Percentiles rank a stretch among this genome's conserved stretches.
phyloP scores from a whole-genome alignment of 2,329 filamentous ascomycete species.

The Parafenestella ontariensis region DNA sequence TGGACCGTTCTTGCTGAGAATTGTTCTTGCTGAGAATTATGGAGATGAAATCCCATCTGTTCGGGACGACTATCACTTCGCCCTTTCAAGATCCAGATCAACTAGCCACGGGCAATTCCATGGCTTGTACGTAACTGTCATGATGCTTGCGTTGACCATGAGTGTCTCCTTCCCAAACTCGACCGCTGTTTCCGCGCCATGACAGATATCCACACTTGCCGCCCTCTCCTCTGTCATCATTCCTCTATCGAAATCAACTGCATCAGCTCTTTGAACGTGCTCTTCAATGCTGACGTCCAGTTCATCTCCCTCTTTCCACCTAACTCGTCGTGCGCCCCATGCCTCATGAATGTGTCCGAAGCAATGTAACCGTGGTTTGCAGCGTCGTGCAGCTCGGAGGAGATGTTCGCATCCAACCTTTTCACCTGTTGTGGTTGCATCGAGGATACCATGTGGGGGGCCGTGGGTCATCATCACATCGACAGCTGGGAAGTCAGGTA shows the following conservation, averaged over 20 bases:
- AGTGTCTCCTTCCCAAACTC: conserved; percentile 60
- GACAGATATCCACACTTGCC: conserved; percentile 42
- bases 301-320: conserved; percentile 44
- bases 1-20: too few species aligned
- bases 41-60: too few species aligned
- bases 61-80: conserved; percentile 1
- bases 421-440: conserved; percentile 45
- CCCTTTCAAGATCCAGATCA: conserved; percentile 56
- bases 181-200: conserved; percentile 38
- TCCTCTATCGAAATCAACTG: conserved; percentile 24
- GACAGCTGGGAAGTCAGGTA: conserved; percentile 55
- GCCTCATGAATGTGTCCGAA: conserved; percentile 70
- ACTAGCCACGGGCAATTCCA: conserved; percentile 63
- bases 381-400: conserved; percentile 58
- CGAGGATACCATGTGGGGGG: conserved; percentile 61
- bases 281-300: conserved; percentile 24
- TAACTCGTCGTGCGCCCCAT: conserved; percentile 47
- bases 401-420: conserved; percentile 64
- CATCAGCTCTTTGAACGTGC: conserved; percentile 24
- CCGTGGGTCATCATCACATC: conserved; percentile 70
- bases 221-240: conserved; percentile 30
- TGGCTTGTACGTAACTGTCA: conserved; percentile 58
- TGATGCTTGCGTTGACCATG: conserved; percentile 66
- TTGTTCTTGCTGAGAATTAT: too few species aligned
- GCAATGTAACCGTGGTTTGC: conserved; percentile 63